Percentiles rank a stretch among this genome's conserved stretches.
Conservation (phyloP, 2,329 filamentous ascomycete species). For the Fusarium hostae region DNA sequence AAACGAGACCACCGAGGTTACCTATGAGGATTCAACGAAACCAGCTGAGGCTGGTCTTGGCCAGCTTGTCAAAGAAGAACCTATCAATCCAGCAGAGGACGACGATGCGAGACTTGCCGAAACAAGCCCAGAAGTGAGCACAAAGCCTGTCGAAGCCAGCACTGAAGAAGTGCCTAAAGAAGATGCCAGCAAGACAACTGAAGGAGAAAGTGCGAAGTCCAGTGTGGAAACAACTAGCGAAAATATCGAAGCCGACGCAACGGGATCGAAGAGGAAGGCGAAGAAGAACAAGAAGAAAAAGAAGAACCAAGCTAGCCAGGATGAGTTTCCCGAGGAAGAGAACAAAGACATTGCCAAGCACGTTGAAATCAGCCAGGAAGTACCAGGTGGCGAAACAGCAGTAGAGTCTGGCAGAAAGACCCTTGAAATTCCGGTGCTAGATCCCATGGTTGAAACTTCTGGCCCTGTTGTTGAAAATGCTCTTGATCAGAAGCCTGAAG, state of each 20-base stretch:
- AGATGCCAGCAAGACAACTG: neutral
- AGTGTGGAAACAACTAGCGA: constrained; percentile 6
- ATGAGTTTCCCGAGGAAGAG: constrained; percentile 13
- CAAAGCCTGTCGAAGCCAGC: neutral
- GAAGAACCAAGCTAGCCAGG: constrained; percentile 23
- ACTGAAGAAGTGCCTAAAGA: neutral
- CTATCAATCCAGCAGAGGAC: neutral
- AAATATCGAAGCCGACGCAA: constrained; percentile 8
- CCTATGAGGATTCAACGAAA: neutral
- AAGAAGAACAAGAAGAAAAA: constrained; percentile 52
- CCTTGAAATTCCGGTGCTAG: neutral
- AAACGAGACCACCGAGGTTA: neutral
- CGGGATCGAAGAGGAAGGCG: constrained; percentile 44
- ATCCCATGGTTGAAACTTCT: neutral
- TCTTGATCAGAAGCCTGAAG: neutral
- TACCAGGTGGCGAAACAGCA: neutral
- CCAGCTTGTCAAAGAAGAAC: neutral
- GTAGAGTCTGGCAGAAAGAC: neutral
- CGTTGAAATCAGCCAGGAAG: constrained; percentile 3
- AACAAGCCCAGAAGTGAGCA: neutral
- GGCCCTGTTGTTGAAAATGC: neutral
- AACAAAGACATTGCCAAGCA: constrained; percentile 1
- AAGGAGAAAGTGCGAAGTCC: neutral
- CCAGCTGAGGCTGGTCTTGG: neutral
- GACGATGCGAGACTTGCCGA: neutral